These are phyloP conservation scores for Chlamydomonas urium DNA, from an alignment of 139 green algal species.

Conservation along the genomic window DNA sequence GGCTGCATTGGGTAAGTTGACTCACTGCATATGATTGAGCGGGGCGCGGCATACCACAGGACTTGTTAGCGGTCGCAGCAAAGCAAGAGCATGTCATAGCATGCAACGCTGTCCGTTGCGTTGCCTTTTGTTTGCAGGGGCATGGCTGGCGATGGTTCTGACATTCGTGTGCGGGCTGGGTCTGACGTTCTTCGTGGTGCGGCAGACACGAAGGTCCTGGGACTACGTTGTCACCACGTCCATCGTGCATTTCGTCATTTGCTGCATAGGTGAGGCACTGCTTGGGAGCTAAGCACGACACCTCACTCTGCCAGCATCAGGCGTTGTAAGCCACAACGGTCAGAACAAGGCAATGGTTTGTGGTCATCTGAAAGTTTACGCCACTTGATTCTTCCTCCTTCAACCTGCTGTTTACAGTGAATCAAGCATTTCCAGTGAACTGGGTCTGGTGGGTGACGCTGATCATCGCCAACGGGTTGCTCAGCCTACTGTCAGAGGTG, in stretches of 20 bases:
- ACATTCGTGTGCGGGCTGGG: conserved; percentile 27
- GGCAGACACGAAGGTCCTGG: conserved; percentile 35
- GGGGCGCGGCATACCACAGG: too few relatives aligned
- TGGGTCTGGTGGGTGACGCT: conserved; percentile 58
- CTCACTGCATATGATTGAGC: too few relatives aligned
- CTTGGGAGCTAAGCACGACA: background rate
- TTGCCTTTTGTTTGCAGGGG: conserved; percentile 12
- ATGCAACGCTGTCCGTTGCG: background rate
- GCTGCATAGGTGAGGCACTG: conserved; percentile 30
- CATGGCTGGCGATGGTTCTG: conserved; percentile 43
- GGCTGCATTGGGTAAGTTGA: too few relatives aligned
- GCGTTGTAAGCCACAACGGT: too few relatives aligned
- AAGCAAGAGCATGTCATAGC: too few relatives aligned
- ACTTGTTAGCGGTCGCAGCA: too few relatives aligned
- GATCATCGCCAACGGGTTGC: conserved; percentile 10
- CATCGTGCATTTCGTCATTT: conserved; percentile 37
- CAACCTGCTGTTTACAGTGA: conserved; percentile 27
- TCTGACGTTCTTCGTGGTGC: conserved; percentile 35
- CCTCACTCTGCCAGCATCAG: background rate
- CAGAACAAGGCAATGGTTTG: too few relatives aligned
- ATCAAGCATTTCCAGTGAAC: conserved; percentile 42
- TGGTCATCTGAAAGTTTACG: background rate
- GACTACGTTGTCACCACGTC: conserved; percentile 42
- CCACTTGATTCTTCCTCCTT: background rate
- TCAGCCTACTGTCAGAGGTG: conserved; percentile 33